These are phyloP conservation scores for Teunomyces pallodes DNA, from an alignment of 805 yeast genomes.

Conservation along the genomic window DNA sequence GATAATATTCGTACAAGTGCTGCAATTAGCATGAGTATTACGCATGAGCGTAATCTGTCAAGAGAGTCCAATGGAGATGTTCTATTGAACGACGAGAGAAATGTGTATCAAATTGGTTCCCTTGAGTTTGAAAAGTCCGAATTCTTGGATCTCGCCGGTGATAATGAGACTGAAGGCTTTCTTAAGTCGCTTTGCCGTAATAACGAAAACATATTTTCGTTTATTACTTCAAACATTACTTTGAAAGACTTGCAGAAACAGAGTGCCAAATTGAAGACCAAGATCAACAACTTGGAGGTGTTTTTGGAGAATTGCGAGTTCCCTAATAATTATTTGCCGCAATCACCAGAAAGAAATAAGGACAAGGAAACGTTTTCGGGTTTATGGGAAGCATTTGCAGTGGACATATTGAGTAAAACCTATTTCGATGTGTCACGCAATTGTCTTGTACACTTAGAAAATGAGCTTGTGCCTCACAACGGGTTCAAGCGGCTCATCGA, in stretches of 20 bases:
- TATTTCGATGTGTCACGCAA: conserved; percentile 32
- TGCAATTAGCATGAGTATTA: not conserved
- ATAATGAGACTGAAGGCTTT: conserved; percentile 56
- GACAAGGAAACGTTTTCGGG: conserved; percentile 3
- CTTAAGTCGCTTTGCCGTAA: conserved; percentile 40
- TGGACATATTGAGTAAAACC: conserved; percentile 27
- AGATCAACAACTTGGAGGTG: conserved; percentile 27
- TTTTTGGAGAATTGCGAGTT: conserved; percentile 32
- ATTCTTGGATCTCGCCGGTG: conserved; percentile 31
- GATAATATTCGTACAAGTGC: not conserved
- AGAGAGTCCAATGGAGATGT: conserved; percentile 7
- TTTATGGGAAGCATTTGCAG: conserved; percentile 35
- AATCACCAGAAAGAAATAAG: not conserved
- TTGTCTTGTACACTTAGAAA: conserved; percentile 30
- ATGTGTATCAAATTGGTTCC: conserved; percentile 45
- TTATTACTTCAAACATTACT: conserved; percentile 42
- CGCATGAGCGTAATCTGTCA: conserved; percentile 4
- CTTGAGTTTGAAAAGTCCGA: conserved; percentile 52
- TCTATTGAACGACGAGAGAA: conserved; percentile 22
- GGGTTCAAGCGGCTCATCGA: conserved; percentile 30
- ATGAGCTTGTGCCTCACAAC: conserved; percentile 16
- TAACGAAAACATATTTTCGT: conserved; percentile 31
- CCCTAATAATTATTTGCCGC: conserved; percentile 25
- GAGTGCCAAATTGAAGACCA: conserved; percentile 30
- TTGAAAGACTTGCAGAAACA: conserved; percentile 43